Evolutionary conservation across 495 filamentous ascomycete species (phyloP), one percentile per base, ranked within the genome.

Genomic region (Xylaria grammica): DNA sequence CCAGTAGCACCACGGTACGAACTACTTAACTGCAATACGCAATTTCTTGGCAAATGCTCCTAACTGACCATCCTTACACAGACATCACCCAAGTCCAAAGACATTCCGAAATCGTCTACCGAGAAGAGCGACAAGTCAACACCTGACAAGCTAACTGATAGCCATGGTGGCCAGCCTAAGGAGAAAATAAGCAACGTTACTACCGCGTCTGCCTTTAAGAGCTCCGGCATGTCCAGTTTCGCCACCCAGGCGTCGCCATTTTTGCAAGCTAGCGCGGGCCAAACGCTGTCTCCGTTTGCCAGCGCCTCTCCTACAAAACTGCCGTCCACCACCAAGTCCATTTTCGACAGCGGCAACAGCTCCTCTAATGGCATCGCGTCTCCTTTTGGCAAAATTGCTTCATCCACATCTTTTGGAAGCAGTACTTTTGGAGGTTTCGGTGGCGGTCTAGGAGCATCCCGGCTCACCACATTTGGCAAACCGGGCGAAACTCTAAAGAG

Each of bases 381-480:
- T 6, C 66, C 70, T 10, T 74, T 73, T 19, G 66, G 72, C n/a
- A 55, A 65, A 55, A 55, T 71, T 32, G 63, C 55, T n/a, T 62
- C 66, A 24, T 19, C 60, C 38, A 63, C 56, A 15, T 19, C 66
- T 19, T 73, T 76, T 36, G 71, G 75, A 24, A 55, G 44, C 24
- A 72, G 76, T 60, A 52, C 72, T n/a, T 82, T 82, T 66, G 73
- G 72, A 20, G 71, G 72, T 38, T 65, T 67, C 36, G 57, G 68
- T 22, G 68, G 62, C 44, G 5, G 62, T 11, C 75, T 84, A 13
- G 71, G 79, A 11, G 78, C 80, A 27, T 75, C 82, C 11, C 79
- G 79, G 20, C 75, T 92, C 17, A 84, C 81, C 6, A 89, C 81
- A 70, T 96, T 96, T 74, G 91, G 88, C 17, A 87, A 87, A 36